Base-by-base conservation (phyloP, 345 rosid species). In the Pugionium dolabratum region DNA sequence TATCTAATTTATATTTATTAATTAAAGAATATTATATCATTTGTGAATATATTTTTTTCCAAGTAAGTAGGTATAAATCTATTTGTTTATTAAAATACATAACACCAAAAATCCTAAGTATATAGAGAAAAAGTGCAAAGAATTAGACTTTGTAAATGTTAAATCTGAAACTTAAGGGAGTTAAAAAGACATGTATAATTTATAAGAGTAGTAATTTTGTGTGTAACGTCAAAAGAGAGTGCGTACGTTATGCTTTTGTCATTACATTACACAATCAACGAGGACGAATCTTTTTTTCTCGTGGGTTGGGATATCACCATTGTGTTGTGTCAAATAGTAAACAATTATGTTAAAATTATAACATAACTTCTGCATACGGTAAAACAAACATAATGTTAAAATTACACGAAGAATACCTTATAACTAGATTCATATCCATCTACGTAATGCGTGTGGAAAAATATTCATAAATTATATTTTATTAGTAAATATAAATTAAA, bases 221-320 rank as follows among this genome's bases (percentile, higher is more conserved):
- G 60, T 60, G 54, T 60, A 52, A 34, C 67, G 61, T 36, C 67
- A 29, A 69, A 69, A 52, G 61, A 69, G 67, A 69, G 8, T 51
- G 61, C 50, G 63, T 70, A 39, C 63, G 50, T 62, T 70, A 62
- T 62, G 63, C 63, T 54, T 54, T 71, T 71, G 75, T 71, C 75
- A 45, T 7, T 62, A 40, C 69, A 56, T 62, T 3, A 71, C 75
- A 46, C 69, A 63, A 62, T 26, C 45, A 63, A 71, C 69, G 57
- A 71, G 57, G 69, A 63, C 5, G 69, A 63, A 71, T 71, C 69
- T 62, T 64, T 52, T 27, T 55, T 28, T 18, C 35, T 54, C 51
- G 69, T 70, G 75, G 42, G 63, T 46, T 6, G 65, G 66, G 45
- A 54, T 62, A 42, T 60, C 26, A 33, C 60, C 47, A 60, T 9